Evolutionary conservation across 2,329 filamentous ascomycete genomes (phyloP).

Genomic region (Colletotrichum falcatum): DNA sequence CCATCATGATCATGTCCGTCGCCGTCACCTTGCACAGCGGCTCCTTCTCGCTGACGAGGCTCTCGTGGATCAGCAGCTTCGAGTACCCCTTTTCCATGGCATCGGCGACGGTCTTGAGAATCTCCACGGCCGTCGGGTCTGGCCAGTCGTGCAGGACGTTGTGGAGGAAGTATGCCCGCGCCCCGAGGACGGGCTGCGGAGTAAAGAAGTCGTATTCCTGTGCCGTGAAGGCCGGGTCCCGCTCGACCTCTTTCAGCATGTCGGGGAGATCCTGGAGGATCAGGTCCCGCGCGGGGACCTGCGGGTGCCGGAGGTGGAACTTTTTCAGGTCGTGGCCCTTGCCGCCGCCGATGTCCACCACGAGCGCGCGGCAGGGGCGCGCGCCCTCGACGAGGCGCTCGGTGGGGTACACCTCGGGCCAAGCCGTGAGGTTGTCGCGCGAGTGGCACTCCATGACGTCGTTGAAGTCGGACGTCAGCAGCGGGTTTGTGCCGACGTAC

Average conservation of each 20-base stretch:
- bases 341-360: conserved; percentile 52
- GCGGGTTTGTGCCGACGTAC: conserved; percentile 47
- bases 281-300: conserved; percentile 45
- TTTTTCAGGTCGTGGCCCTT: conserved; percentile 53
- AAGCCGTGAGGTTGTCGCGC: conserved; percentile 52
- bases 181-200: conserved; percentile 54
- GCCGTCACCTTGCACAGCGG: conserved; percentile 48
- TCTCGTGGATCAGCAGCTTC: conserved; percentile 53
- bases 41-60: conserved; percentile 48
- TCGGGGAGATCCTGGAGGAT: conserved; percentile 51
- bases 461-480: conserved; percentile 49
- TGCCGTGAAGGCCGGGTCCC: conserved; percentile 45
- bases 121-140: conserved; percentile 41
- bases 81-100: conserved; percentile 50
- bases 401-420: conserved; percentile 46
- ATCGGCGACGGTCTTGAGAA: conserved; percentile 33
- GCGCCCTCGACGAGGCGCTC: conserved; percentile 45
- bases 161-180: conserved; percentile 48
- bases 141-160: conserved; percentile 46
- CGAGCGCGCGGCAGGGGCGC: conserved; percentile 47
- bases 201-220: conserved; percentile 54
- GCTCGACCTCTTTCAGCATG: conserved; percentile 47
- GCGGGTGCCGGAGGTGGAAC: conserved; percentile 47
- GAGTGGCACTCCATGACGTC: conserved; percentile 54
- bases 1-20: conserved; percentile 53